These are phyloP conservation scores for Trichoderma afroharzianum DNA, from an alignment of 2,329 filamentous ascomycete species.

Conservation along the genomic window DNA sequence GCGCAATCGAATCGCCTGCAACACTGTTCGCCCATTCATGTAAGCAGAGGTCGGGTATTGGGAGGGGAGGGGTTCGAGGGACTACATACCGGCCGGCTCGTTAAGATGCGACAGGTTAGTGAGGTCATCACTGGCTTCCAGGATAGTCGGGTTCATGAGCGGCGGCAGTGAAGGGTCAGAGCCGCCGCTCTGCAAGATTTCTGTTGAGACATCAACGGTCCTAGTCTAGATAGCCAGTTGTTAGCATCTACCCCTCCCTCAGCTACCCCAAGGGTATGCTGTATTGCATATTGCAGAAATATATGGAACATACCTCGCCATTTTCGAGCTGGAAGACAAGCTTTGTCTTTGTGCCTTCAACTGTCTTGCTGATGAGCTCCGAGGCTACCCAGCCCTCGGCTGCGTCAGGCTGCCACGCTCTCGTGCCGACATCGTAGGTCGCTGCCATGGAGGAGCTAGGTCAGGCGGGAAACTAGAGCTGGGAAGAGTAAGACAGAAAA, in stretches of 20 bases:
- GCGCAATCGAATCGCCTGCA: constrained; percentile 95
- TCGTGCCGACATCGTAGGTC: constrained; percentile 91
- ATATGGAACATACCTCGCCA: constrained; percentile 69
- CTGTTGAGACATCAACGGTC: constrained; percentile 70
- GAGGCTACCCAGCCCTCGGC: constrained; percentile 97
- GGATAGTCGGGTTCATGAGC: constrained; percentile 95
- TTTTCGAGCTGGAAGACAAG: constrained; percentile 87
- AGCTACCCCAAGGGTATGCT: background rate
- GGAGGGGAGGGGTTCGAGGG: background rate
- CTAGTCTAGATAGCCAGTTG: constrained; percentile 57
- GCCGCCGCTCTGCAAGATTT: constrained; percentile 67
- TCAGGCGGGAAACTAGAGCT: constrained; percentile 13
- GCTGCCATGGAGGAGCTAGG: constrained; percentile 66
- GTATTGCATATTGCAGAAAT: background rate
- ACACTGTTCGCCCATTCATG: constrained; percentile 53
- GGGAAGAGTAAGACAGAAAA: constrained; percentile 8
- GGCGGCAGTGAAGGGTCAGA: constrained; percentile 79
- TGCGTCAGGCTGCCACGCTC: constrained; percentile 96
- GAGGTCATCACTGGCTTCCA: constrained; percentile 96
- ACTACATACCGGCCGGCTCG: constrained; percentile 79
- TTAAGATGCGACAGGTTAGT: constrained; percentile 97
- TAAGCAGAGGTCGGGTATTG: constrained; percentile 24
- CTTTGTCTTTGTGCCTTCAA: constrained; percentile 80
- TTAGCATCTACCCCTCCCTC: background rate
- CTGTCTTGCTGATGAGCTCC: constrained; percentile 81